These are phyloP conservation scores for Wolfiporia cocos DNA, from an alignment of 1,284 basidiomycete species.

Conservation along the genomic window DNA sequence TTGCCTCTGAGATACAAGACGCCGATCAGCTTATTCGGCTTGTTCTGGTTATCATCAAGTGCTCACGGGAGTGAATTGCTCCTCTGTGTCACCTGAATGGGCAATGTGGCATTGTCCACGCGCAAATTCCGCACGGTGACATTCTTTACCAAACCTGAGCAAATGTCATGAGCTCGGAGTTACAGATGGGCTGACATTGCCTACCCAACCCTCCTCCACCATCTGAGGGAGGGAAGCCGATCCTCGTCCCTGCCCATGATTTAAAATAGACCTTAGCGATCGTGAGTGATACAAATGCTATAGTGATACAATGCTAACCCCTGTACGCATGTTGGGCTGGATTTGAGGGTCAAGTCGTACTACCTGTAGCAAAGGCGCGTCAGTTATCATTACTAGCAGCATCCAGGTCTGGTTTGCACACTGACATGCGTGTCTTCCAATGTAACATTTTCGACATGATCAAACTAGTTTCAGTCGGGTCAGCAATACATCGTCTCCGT, in stretches of 20 bases:
- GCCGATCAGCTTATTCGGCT: too few relatives aligned
- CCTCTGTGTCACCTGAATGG: constrained; percentile 46
- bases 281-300: not conserved
- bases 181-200: not conserved
- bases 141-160: constrained; percentile 44
- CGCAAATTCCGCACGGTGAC: constrained; percentile 39
- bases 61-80: constrained; percentile 43
- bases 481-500: not conserved
- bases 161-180: not conserved
- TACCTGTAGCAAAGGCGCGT: constrained; percentile 30
- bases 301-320: constrained; percentile 27
- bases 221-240: constrained; percentile 53
- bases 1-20: constrained; percentile 39
- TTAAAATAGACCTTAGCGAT: constrained; percentile 54
- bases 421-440: constrained; percentile 47
- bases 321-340: constrained; percentile 42
- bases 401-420: not conserved
- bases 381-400: not conserved
- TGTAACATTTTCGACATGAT: constrained; percentile 49
- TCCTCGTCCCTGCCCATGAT: constrained; percentile 49
- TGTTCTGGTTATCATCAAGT: too few relatives aligned
- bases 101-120: constrained; percentile 39
- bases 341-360: constrained; percentile 38
- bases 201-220: constrained; percentile 53
- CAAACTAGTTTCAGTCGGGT: constrained; percentile 27